Percentiles rank a stretch among this genome's conserved stretches.
Evolutionary conservation across 805 yeast species (phyloP).

Genomic region (Torulaspora quercuum): DNA sequence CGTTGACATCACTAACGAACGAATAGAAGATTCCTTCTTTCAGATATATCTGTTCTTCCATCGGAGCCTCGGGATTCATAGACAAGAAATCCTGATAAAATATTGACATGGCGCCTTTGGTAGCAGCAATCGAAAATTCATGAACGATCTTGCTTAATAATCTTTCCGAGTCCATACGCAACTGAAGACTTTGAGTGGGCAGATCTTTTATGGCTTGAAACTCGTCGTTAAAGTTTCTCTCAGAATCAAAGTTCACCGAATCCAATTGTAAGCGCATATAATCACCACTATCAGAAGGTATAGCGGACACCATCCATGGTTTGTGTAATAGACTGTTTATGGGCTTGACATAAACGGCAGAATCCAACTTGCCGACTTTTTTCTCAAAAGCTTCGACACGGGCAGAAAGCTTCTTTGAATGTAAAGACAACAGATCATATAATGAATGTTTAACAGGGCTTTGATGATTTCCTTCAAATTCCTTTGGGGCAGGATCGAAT

Average conservation of each 20-base stretch:
- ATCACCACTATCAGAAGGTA: conserved; percentile 47
- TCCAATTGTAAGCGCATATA: conserved; percentile 54
- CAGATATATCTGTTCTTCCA: conserved; percentile 61
- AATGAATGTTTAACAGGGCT: conserved; percentile 43
- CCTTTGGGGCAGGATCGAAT: conserved; percentile 63
- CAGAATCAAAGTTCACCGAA: conserved; percentile 29
- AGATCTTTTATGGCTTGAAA: conserved; percentile 78
- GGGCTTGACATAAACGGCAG: conserved; percentile 60
- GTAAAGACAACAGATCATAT: conserved; percentile 53
- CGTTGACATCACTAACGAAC: conserved; percentile 57
- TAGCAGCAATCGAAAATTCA: conserved; percentile 74
- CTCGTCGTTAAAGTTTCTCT: conserved; percentile 89
- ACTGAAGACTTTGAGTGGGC: conserved; percentile 54
- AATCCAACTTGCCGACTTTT: conserved; percentile 42
- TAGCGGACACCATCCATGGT: conserved; percentile 64
- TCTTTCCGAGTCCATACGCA: conserved; percentile 72
- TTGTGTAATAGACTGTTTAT: conserved; percentile 55
- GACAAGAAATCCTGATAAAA: conserved; percentile 70
- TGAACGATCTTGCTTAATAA: conserved; percentile 63
- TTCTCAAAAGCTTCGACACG: conserved; percentile 53
- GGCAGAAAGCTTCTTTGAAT: conserved; percentile 60
- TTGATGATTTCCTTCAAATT: conserved; percentile 15
- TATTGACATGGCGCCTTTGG: conserved; percentile 74
- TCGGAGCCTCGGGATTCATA: conserved; percentile 72
- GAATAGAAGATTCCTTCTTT: conserved; percentile 87